Conservation (phyloP, 208 protist species). For the Leishmania martiniquensis region DNA sequence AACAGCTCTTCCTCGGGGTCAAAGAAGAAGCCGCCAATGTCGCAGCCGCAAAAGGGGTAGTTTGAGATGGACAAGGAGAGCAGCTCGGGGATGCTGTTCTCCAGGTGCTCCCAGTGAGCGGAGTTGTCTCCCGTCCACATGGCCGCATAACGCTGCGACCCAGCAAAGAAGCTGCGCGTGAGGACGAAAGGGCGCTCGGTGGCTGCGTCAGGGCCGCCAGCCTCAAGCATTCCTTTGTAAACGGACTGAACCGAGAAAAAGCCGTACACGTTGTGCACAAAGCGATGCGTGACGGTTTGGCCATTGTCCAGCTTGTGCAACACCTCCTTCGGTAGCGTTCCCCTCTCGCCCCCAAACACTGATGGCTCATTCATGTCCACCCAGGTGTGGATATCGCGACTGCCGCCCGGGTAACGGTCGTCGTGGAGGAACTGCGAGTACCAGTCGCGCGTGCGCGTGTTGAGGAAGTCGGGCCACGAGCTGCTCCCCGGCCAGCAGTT, state of each 20-base stretch:
- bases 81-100: slow-evolving; percentile 95
- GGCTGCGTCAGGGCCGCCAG: slow-evolving; percentile 34
- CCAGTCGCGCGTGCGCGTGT: slow-evolving; percentile 91
- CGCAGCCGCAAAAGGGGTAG: slow-evolving; percentile 96
- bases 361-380: slow-evolving; percentile 99
- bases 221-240: slow-evolving; percentile 86
- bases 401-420: slow-evolving; percentile 89
- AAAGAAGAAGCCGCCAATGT: slow-evolving; percentile 99
- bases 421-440: slow-evolving; percentile 93
- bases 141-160: slow-evolving; percentile 96
- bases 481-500: slow-evolving; percentile 97
- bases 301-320: slow-evolving; percentile 82
- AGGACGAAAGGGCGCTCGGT: slow-evolving; percentile 97
- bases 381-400: slow-evolving; percentile 96
- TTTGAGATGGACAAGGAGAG: slow-evolving; percentile 96
- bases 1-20: slow-evolving; percentile 96
- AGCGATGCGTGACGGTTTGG: slow-evolving; percentile 89
- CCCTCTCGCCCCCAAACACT: slow-evolving; percentile 96
- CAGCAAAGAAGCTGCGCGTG: slow-evolving; percentile 98
- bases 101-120: slow-evolving; percentile 96
- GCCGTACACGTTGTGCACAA: slow-evolving; percentile 99
- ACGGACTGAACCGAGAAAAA: slow-evolving; percentile 90
- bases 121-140: slow-evolving; percentile 99
- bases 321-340: slow-evolving; percentile 95
- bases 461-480: slow-evolving; percentile 96